These are phyloP conservation scores for Pythium periplocum DNA, from an alignment of 352 stramenopile species.

Conservation along the genomic window DNA sequence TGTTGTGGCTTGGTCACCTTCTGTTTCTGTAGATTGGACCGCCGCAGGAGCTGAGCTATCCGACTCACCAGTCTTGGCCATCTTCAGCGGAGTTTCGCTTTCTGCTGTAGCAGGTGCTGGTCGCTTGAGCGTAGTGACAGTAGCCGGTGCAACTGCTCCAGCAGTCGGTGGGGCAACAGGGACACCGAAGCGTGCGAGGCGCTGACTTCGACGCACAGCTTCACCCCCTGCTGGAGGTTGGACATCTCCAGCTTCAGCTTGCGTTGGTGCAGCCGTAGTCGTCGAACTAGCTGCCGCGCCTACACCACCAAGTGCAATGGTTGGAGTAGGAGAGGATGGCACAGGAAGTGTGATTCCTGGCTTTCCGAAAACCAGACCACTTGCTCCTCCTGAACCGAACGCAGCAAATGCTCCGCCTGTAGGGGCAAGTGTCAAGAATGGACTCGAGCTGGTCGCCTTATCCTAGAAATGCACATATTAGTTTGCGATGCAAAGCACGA, in stretches of 20 bases:
- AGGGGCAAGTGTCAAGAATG: conserved; percentile 31
- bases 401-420: conserved; percentile 25
- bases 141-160: conserved; percentile 1
- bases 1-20: too few species aligned
- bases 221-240: conserved; percentile 4
- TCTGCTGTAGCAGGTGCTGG: conserved; percentile 3
- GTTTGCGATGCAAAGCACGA: neutral
- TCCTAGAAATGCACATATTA: neutral
- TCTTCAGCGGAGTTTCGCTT: too few species aligned
- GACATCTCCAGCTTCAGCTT: conserved; percentile 2
- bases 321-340: conserved; percentile 41
- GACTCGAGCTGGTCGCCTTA: conserved; percentile 7
- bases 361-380: conserved; percentile 71
- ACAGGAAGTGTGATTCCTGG: conserved; percentile 66
- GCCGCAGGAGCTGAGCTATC: too few species aligned
- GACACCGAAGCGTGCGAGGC: conserved; percentile 14
- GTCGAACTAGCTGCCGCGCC: neutral
- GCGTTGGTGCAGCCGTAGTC: neutral
- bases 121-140: conserved; percentile 11
- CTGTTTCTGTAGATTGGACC: too few species aligned
- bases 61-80: too few species aligned
- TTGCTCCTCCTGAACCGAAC: conserved; percentile 47
- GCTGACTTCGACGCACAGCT: conserved; percentile 11
- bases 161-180: neutral
- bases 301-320: neutral